A percentile compares a stretch with the other conserved stretches of the same genome.
Evolutionary conservation across 768 basidiomycete genomes (phyloP).

Genomic region (Tulasnella sp.): DNA sequence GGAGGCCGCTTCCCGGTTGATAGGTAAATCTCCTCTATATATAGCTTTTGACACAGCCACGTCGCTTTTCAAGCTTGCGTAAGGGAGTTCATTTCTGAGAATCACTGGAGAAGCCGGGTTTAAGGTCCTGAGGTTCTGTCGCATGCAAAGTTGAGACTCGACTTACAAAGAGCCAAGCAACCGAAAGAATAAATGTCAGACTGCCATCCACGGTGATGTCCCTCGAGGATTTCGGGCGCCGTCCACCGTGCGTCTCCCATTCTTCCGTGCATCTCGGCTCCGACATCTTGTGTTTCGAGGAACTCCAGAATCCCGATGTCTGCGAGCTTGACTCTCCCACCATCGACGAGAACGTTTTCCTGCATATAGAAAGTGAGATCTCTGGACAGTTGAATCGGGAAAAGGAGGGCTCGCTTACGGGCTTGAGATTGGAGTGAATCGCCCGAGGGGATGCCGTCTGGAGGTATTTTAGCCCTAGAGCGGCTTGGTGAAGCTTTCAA

Average conservation of each 20-base stretch:
- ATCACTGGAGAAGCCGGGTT: not conserved
- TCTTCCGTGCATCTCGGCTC: not conserved
- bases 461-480: not conserved
- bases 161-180: not conserved
- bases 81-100: not conserved
- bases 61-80: not conserved
- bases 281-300: not conserved
- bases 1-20: not conserved
- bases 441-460: not conserved
- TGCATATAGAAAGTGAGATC: not conserved
- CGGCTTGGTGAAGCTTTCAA: not conserved
- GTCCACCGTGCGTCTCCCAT: not conserved
- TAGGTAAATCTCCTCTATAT: not conserved
- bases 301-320: not conserved
- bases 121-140: not conserved
- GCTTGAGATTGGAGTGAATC: not conserved
- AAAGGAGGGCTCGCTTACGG: not conserved
- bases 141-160: not conserved
- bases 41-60: not conserved
- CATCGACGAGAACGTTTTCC: not conserved
- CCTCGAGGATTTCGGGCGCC: not conserved
- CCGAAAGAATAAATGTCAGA: not conserved
- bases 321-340: not conserved
- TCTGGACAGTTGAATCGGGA: not conserved
- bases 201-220: not conserved